Evolutionary conservation across 306 rosid species (phyloP), one percentile per base, ranked within the genome.

Genomic region (Quercus engelmannii): DNA sequence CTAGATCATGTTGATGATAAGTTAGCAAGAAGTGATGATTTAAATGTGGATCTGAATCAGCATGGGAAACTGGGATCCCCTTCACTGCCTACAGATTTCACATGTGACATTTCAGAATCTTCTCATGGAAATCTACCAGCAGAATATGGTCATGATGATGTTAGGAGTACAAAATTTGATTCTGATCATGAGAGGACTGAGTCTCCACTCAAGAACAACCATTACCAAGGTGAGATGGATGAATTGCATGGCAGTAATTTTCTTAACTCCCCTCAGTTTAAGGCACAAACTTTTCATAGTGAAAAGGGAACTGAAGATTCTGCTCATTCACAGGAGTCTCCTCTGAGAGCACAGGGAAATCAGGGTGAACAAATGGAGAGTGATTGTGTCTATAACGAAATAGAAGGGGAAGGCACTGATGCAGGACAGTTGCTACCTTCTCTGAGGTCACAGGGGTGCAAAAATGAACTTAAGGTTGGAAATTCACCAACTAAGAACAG

Each of bases 271-370:
- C 38, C 72, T 67, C 54, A 35, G 46, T 68, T 35, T 18, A 35
- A n/a, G 26, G 72, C 72, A 19, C 72, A 68, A 35, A 68, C 49
- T 19, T 35, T 35, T 68, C 23, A 12, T 31, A n/a, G 13, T 68
- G 67, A 61, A 61, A 33, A 68, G 72, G 72, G 54, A 68, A 19
- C 72, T 19, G 26, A 68, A 68, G 72, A 68, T 68, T 68, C 72
- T 68, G 72, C 72, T n/a, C 51, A 68, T 33, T 19, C 72, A 68
- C 72, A 68, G 72, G 70, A 68, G 26, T 68, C 72, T 68, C 54
- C 26, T 68, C 72, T 68, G 72, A 9, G 12, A 14, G 54, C 26
- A 4, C 26, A 68, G 72, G 28, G 25, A 12, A 68, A 33, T 25
- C 52, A 1, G 51, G 26, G 26, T 7, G 26, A 68, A 33, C 51